Base-by-base conservation (phyloP, 768 basidiomycete species). In the Lactarius quietus region DNA sequence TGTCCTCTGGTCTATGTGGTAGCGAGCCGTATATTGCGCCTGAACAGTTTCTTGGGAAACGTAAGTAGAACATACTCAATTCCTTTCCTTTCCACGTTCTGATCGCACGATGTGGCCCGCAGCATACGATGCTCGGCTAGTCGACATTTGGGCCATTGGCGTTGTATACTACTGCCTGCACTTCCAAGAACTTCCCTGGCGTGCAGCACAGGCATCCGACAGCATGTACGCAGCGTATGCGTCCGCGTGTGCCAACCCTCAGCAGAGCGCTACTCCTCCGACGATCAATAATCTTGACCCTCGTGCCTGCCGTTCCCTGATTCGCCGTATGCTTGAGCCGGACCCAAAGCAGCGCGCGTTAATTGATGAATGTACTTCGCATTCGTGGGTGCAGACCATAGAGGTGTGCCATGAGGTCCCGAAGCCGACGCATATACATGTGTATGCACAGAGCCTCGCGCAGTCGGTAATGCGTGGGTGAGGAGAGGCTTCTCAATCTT, bases 11-110 rank as follows among this genome's bases (percentile, higher is more conserved):
- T 5, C 83, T 99, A 35, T 99, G 96, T 72, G 96, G 96, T 29
- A 95, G 92, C 72, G 96, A 99, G 74, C 96, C 96, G 1, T 99
- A 99, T 78, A 99, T 99, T 72, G 96, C 96, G 10, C 97, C 97
- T 33, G 96, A 99, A 76, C 93, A 97, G 77, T 99, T 98, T 73
- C 79, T 94, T 70, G 87, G 89, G 73, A 95, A 97, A 87, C 94
- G 96, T 96, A 82, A 86, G 94, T 82, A 69, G 69, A 66, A 66
- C 66, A 72, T 70, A 73, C 74, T 64, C 71, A 72, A 72, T 59
- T 71, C 69, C 67, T 67, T 45, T 45, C 12, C 69, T 70, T 68
- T 75, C 74, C 75, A 78, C 76, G 74, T 76, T 76, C 82, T 72
- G 79, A 76, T 68, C 62, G 70, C 66, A 66, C 38, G 59, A 61